Base-by-base conservation (phyloP, 306 rosid species). In the Chamaecrista fasciculata region DNA sequence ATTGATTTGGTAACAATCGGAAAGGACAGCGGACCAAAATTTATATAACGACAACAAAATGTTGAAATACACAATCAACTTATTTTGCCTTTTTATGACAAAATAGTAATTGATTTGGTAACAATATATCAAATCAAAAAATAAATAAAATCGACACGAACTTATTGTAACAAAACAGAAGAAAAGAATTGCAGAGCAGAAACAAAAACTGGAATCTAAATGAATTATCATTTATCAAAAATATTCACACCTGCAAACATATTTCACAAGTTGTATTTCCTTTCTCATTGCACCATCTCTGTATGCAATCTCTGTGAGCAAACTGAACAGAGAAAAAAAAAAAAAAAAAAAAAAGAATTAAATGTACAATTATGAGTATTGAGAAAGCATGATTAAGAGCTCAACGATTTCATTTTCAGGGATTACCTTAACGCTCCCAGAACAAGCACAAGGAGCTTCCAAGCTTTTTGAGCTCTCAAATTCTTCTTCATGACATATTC, bases 251-350 rank as follows among this genome's bases (percentile, higher is more conserved):
- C 92, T 91, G 97, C 56, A 94, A 91, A 37, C 99, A 94, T 8
- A 94, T 90, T 85, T 94, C 99, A 67, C 99, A 94, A 20, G 78
- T 83, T 21, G 97, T 88, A 50, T 83, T 84, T 69, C 99, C 97
- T 53, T 94, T 94, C 75, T 94, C 99, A 67, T 80, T 66, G 69
- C 99, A 94, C 99, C 99, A 94, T 66, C 83, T 86, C 70, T 94
- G 99, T 68, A 94, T 94, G 69, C 99, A 94, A 81, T 91, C 97
- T 79, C 99, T 84, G 56, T 94, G 99, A 9, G 99, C 99, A 63
- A 91, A 94, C 99, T 94, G 78, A n/a, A 40, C 3, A 66, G 48
- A 2, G 28, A 0, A 61, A 26, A 7, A 12, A 4, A 42, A 8
- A 2, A 23, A 9, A 2, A 21, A n/a, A n/a, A n/a, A n/a, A n/a